Conservation (phyloP, 225 moss, liverwort and hornwort species). For the Bryoerythrophyllum caledonicum region DNA sequence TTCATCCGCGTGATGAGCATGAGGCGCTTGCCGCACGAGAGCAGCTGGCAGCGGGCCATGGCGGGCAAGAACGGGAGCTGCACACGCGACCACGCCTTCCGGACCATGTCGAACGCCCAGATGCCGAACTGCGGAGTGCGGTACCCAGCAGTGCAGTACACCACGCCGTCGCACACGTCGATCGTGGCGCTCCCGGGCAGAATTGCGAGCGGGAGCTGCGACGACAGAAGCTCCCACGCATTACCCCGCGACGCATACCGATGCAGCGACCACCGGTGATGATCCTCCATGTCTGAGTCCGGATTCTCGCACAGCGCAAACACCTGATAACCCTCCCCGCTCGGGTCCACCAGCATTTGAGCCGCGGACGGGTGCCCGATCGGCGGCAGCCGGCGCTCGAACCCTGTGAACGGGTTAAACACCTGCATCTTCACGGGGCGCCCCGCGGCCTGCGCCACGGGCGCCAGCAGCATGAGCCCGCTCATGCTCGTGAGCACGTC, state of each 20-base stretch:
- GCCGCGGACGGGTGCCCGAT: constrained; percentile 55
- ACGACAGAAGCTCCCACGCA: constrained; percentile 48
- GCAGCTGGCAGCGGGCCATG: constrained; percentile 48
- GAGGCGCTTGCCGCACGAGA: constrained; percentile 57
- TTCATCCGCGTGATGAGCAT: constrained; percentile 56
- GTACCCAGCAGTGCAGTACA: constrained; percentile 53
- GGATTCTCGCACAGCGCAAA: constrained; percentile 50
- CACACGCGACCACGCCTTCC: constrained; percentile 46
- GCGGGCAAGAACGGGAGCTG: constrained; percentile 44
- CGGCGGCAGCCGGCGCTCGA: constrained; percentile 44
- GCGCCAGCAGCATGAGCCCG: constrained; percentile 39
- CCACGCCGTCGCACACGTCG: constrained; percentile 44
- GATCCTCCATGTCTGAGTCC: constrained; percentile 31
- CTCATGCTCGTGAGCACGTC: constrained; percentile 44
- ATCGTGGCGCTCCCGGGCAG: constrained; percentile 49
- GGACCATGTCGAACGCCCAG: constrained; percentile 50
- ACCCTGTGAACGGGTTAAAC: constrained; percentile 51
- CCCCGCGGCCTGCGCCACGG: constrained; percentile 33
- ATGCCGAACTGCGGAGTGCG: constrained; percentile 56
- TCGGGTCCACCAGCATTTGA: constrained; percentile 49
- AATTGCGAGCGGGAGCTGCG: constrained; percentile 43
- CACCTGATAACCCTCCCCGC: constrained; percentile 31
- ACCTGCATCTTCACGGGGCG: constrained; percentile 50
- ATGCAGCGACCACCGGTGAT: constrained; percentile 41
- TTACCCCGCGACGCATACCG: constrained; percentile 34